Evolutionary conservation across 345 rosid species (phyloP).

Genomic region (Draba incana): DNA sequence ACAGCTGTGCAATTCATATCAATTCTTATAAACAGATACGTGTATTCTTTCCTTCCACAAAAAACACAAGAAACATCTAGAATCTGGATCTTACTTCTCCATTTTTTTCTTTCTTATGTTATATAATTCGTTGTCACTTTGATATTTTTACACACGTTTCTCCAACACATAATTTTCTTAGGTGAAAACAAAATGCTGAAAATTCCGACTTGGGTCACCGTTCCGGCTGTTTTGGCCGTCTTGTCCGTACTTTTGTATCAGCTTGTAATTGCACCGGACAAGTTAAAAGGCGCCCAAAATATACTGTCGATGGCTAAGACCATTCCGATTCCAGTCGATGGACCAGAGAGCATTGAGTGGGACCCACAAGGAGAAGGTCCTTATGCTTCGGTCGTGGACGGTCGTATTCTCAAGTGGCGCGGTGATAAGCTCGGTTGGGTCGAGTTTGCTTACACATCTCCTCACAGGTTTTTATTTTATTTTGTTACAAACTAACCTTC

Average conservation of each 20-base stretch:
- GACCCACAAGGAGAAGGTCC: constrained; percentile 44
- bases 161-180: neutral
- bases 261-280: constrained; percentile 2
- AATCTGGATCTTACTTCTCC: neutral
- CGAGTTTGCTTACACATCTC: constrained; percentile 58
- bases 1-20: too few relatives aligned
- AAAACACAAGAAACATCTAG: neutral
- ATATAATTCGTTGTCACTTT: constrained; percentile 3
- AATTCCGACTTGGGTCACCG: constrained; percentile 13
- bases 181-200: constrained; percentile 15
- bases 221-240: constrained; percentile 22
- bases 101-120: neutral
- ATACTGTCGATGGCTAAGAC: constrained; percentile 30
- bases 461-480: constrained; percentile 47
- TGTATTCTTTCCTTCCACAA: constrained; percentile 5
- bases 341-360: constrained; percentile 43
- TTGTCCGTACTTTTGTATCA: constrained; percentile 9
- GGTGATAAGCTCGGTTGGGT: constrained; percentile 52
- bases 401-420: constrained; percentile 45
- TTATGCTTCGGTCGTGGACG: constrained; percentile 35
- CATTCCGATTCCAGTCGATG: constrained; percentile 32
- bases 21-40: neutral
- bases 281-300: constrained; percentile 15
- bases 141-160: neutral
- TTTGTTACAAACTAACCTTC: neutral